Percentiles rank a stretch among this genome's conserved stretches.
Evolutionary conservation across 106 monocot genomes (phyloP).

Genomic region (Dioscorea alata): DNA sequence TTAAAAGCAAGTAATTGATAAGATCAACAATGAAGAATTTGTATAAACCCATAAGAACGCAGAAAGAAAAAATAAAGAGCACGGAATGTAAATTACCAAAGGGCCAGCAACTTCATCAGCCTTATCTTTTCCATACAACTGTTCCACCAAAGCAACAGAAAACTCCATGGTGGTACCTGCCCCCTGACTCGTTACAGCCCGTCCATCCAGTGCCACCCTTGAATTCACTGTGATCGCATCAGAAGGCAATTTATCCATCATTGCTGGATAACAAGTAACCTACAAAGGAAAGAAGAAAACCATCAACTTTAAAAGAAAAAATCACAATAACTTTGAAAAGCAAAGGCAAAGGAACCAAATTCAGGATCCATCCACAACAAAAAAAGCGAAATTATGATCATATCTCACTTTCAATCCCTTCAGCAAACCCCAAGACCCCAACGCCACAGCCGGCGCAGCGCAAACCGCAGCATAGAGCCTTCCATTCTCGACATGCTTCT

Average conservation of each 20-base stretch:
- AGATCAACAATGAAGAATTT: no score
- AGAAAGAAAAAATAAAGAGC: no score
- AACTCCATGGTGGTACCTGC: constrained; percentile 83
- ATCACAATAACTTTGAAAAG: background rate
- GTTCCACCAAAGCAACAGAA: constrained; percentile 60
- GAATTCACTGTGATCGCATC: constrained; percentile 53
- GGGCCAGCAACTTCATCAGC: constrained; percentile 61
- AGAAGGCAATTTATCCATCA: constrained; percentile 72
- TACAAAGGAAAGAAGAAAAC: constrained; percentile 7
- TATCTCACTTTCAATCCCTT: constrained; percentile 55
- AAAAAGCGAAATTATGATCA: background rate
- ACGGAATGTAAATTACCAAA: constrained; percentile 31
- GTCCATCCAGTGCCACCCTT: constrained; percentile 67
- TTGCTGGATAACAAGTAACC: constrained; percentile 75
- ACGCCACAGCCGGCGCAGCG: constrained; percentile 67
- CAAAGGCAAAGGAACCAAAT: background rate
- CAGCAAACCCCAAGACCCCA: constrained; percentile 89
- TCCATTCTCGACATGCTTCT: constrained; percentile 53
- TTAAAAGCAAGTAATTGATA: no score
- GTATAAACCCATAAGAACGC: no score
- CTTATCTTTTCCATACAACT: constrained; percentile 77
- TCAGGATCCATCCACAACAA: no score
- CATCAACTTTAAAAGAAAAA: background rate
- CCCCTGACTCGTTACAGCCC: constrained; percentile 63
- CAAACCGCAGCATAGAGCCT: constrained; percentile 76